Base-by-base conservation (phyloP, 768 basidiomycete species). In the Leccinellum albellum region DNA sequence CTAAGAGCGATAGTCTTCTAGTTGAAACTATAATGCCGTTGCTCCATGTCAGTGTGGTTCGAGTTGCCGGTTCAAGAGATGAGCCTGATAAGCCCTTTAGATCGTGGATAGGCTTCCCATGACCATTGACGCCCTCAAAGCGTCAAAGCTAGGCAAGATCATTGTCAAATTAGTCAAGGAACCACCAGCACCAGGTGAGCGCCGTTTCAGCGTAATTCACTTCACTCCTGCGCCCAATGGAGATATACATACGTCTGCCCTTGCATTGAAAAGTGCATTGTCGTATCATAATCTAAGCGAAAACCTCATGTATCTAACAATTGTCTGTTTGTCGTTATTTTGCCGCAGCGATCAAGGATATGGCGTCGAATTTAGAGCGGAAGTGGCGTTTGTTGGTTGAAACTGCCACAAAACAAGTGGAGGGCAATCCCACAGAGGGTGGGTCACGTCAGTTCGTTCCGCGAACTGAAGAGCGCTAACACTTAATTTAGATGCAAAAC, bases 301-400 rank as follows among this genome's bases (percentile, higher is more conserved):
- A 68, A 66, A 62, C 60, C 46, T 64, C 66, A 76, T 84, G 80
- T 87, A 86, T 88, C 87, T 90, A 85, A 90, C 87, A 68, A 73
- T 67, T 56, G 65, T 71, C 74, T 69, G 73, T 73, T 75, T 77
- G 70, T 66, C 71, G 66, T 73, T 74, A 73, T 69, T 64, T 66
- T 61, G 62, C 62, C 62, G 72, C 79, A 93, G 91, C 91, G 76
- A 83, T 91, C 87, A 89, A 91, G 86, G 91, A 93, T 77, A 90
- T 93, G 88, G 91, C 91, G 66, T 83, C 83, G 70, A 91, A 90
- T 77, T 79, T 93, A 77, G 89, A 91, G 75, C 83, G 83, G 66
- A 85, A 85, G 77, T 93, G 91, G 91, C 84, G 88, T 56, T 76
- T 76, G 60, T 75, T 89, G 71, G 76, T 88, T 49, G 77, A 74